A percentile compares a stretch with the other conserved stretches of the same genome.
These are phyloP conservation scores for Phytophthora sp. DNA, from an alignment of 352 stramenopile species.

Conservation along the genomic window DNA sequence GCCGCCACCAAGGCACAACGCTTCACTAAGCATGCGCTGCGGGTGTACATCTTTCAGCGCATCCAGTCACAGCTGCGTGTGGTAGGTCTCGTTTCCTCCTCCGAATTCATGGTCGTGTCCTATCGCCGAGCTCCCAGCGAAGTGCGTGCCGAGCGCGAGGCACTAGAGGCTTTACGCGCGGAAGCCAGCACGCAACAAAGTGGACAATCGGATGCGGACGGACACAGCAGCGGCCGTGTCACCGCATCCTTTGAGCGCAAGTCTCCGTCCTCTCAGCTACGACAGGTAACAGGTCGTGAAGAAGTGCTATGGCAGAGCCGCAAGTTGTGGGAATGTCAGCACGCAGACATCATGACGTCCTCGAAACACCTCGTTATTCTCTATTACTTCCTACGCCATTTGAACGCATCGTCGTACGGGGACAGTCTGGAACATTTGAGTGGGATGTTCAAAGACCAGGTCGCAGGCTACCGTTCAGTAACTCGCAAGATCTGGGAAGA, in stretches of 20 bases:
- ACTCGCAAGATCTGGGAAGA: neutral
- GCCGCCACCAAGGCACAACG: conserved; percentile 65
- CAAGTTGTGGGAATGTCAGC: conserved; percentile 49
- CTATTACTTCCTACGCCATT: conserved; percentile 44
- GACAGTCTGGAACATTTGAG: conserved; percentile 39
- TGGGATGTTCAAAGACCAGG: conserved; percentile 29
- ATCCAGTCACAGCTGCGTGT: conserved; percentile 41
- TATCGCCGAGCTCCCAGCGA: conserved; percentile 63
- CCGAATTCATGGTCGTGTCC: conserved; percentile 70
- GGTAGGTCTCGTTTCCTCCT: conserved; percentile 49
- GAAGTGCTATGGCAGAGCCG: conserved; percentile 40
- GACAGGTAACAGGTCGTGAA: conserved; percentile 18
- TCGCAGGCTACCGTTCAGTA: conserved; percentile 7
- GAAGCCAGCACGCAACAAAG: conserved; percentile 4
- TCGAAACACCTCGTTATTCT: conserved; percentile 63
- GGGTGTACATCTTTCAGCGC: conserved; percentile 59
- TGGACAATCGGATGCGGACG: neutral
- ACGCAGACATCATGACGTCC: conserved; percentile 44
- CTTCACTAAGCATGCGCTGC: conserved; percentile 67
- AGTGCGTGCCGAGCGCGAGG: conserved; percentile 44
- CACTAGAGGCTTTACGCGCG: conserved; percentile 14
- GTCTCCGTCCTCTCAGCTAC: neutral
- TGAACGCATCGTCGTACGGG: conserved; percentile 40
- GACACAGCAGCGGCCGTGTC: neutral
- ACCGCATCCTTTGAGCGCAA: conserved; percentile 3